These are phyloP conservation scores for Tritrichomonas foetus DNA, from an alignment of 208 protist genomes.

Conservation along the genomic window DNA sequence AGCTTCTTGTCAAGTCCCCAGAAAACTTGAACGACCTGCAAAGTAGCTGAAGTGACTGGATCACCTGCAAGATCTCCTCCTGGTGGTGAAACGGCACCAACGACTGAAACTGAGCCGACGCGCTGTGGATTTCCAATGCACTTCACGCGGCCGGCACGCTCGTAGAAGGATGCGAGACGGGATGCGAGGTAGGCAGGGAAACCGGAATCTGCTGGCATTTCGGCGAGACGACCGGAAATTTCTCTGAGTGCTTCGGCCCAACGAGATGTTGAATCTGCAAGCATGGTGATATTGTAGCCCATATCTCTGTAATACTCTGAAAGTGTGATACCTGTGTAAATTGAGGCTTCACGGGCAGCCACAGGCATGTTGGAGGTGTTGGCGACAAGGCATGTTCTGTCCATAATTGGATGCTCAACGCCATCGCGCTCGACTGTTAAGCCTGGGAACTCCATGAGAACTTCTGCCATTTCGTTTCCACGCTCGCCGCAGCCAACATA, in stretches of 20 bases:
- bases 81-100: conserved; percentile 94
- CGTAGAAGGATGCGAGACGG: conserved; percentile 98
- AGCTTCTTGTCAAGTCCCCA: conserved; percentile 99
- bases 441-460: conserved; percentile 99
- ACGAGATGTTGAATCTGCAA: conserved; percentile 99
- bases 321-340: conserved; percentile 99
- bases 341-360: conserved; percentile 98
- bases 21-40: conserved; percentile 99
- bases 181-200: conserved; percentile 98
- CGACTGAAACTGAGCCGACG: conserved; percentile 95
- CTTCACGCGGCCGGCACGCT: conserved; percentile 67
- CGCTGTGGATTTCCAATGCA: conserved; percentile 70
- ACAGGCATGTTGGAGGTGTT: conserved; percentile 99
- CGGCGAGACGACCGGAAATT: conserved; percentile 99
- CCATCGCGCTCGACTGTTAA: conserved; percentile 78
- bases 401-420: conserved; percentile 95
- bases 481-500: conserved; percentile 99
- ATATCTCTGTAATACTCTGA: conserved; percentile 99
- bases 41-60: conserved; percentile 95
- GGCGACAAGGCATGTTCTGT: conserved; percentile 98
- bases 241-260: conserved; percentile 99
- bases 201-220: conserved; percentile 99
- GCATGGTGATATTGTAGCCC: conserved; percentile 99
- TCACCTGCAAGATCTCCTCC: conserved; percentile 98
- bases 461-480: conserved; percentile 99